Evolutionary conservation across 1,284 basidiomycete genomes (phyloP).

Genomic region (Sanguinoderma infundibulare): DNA sequence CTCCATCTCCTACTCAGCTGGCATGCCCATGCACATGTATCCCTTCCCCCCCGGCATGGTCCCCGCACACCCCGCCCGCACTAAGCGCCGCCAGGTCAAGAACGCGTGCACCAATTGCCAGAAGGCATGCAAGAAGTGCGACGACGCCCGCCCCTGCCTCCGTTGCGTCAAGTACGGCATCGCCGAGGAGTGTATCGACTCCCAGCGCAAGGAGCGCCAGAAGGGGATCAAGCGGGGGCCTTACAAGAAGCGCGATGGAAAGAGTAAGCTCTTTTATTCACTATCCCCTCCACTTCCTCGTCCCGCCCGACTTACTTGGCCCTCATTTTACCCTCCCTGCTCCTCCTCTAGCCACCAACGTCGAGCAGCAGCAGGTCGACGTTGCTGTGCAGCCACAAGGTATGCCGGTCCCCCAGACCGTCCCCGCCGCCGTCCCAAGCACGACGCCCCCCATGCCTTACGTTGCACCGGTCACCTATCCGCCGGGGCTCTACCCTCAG

Average conservation of each 20-base stretch:
- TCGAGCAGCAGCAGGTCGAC: slow-evolving; percentile 54
- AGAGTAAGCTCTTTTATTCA: slow-evolving; percentile 53
- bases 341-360: slow-evolving; percentile 58
- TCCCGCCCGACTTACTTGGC: slow-evolving; percentile 23
- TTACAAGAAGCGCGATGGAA: slow-evolving; percentile 92
- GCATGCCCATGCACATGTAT: slow-evolving; percentile 69
- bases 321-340: slow-evolving; percentile 39
- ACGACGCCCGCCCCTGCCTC: slow-evolving; percentile 84
- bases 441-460: slow-evolving; percentile 52
- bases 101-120: slow-evolving; percentile 90
- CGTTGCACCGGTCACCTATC: slow-evolving; percentile 43
- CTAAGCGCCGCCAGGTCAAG: slow-evolving; percentile 88
- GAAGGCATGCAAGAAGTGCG: slow-evolving; percentile 91
- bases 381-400: slow-evolving; percentile 45
- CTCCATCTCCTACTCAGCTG: slow-evolving; percentile 54
- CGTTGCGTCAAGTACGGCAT: slow-evolving; percentile 87
- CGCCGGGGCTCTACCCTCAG: slow-evolving; percentile 50
- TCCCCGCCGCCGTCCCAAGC: slow-evolving; percentile 43
- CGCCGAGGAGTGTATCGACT: slow-evolving; percentile 80
- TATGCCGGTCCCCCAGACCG: slow-evolving; percentile 47
- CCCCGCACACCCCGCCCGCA: slow-evolving; percentile 52
- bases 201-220: slow-evolving; percentile 82
- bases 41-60: slow-evolving; percentile 58
- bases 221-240: slow-evolving; percentile 88
- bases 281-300: slow-evolving; percentile 15